Conservation (phyloP, 2,329 filamentous ascomycete genomes). For the Phoma sp. region DNA sequence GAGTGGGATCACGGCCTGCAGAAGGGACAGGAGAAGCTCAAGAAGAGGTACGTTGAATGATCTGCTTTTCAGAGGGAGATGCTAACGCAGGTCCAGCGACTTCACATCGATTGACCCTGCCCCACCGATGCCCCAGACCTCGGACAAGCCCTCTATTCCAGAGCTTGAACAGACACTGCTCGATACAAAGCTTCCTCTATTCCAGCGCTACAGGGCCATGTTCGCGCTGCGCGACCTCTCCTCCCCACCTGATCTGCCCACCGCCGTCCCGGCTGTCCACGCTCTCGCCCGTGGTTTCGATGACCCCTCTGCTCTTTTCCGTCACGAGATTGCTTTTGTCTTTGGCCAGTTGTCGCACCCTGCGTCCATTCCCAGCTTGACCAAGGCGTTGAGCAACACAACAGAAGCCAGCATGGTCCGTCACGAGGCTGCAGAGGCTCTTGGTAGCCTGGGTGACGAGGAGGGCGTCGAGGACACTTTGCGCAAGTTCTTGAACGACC, state of each 20-base stretch:
- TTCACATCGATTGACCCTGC: slow-evolving; percentile 96
- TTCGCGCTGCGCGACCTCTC: slow-evolving; percentile 94
- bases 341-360: slow-evolving; percentile 96
- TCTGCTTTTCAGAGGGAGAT: background rate
- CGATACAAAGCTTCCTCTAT: slow-evolving; percentile 79
- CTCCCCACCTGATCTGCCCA: slow-evolving; percentile 88
- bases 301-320: slow-evolving; percentile 89
- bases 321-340: slow-evolving; percentile 97
- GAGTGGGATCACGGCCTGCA: slow-evolving; percentile 77
- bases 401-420: slow-evolving; percentile 94
- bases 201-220: slow-evolving; percentile 96
- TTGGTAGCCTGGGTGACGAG: slow-evolving; percentile 92
- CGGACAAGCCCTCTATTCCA: slow-evolving; percentile 67
- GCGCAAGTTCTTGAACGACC: slow-evolving; percentile 83
- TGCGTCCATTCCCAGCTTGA: slow-evolving; percentile 91
- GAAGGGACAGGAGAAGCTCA: slow-evolving; percentile 73
- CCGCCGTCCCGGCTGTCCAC: slow-evolving; percentile 83
- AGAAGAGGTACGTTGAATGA: slow-evolving; percentile 68
- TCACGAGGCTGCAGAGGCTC: slow-evolving; percentile 94
- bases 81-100: slow-evolving; percentile 64
- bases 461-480: slow-evolving; percentile 88
- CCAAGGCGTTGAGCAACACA: slow-evolving; percentile 75
- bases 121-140: slow-evolving; percentile 78
- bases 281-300: slow-evolving; percentile 84
- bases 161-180: slow-evolving; percentile 79